These are phyloP conservation scores for Cordyceps javanica DNA, from an alignment of 2,329 filamentous ascomycete species.

Conservation along the genomic window DNA sequence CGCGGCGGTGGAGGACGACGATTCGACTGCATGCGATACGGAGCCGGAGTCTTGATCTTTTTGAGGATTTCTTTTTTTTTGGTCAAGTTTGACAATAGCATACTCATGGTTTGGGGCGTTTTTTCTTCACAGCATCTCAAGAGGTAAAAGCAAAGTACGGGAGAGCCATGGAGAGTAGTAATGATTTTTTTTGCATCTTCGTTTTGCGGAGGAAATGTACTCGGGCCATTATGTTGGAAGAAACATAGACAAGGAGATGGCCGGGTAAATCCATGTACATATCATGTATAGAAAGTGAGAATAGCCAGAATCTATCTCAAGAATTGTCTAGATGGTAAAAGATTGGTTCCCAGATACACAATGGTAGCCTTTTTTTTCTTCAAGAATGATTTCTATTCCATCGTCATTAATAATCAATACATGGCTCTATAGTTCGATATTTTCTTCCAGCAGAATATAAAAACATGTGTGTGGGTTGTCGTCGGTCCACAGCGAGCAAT, in stretches of 20 bases:
- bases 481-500: not conserved
- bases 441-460: not conserved
- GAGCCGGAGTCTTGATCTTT: not conserved
- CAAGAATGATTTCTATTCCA: not conserved
- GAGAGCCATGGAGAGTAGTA: too few relatives aligned
- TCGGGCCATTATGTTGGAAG: not conserved
- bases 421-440: slow-evolving; percentile 6
- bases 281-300: not conserved
- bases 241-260: too few relatives aligned
- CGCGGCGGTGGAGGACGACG: not conserved
- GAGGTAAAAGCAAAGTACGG: too few relatives aligned
- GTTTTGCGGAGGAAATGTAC: not conserved
- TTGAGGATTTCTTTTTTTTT: not conserved
- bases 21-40: not conserved
- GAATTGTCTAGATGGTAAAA: not conserved
- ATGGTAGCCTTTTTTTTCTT: not conserved
- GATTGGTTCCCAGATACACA: not conserved
- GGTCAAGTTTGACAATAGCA: not conserved
- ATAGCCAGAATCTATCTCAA: not conserved
- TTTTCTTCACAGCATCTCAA: too few relatives aligned
- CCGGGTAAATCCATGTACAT: not conserved
- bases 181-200: not conserved
- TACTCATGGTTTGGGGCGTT: not conserved
- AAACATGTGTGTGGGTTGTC: not conserved
- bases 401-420: slow-evolving; percentile 2